These are phyloP conservation scores for Zygosaccharomyces sapae DNA, from an alignment of 1,139 yeast genomes.

Conservation along the genomic window DNA sequence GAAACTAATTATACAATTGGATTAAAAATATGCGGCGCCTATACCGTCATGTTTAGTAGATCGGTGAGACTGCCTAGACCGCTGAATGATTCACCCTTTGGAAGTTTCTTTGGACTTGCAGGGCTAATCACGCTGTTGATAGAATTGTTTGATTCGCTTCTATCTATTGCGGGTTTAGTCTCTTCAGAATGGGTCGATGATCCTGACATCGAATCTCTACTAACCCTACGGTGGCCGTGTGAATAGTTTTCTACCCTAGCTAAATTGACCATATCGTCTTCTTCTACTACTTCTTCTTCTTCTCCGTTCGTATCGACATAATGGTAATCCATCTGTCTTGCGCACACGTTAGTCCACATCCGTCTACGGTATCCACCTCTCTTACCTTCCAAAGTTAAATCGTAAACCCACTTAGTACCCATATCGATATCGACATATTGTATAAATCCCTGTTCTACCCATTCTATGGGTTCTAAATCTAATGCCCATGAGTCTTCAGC, in stretches of 20 bases:
- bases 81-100: slow-evolving; percentile 9
- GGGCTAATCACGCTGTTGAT: slow-evolving; percentile 6
- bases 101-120: slow-evolving; percentile 7
- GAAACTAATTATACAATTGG: slow-evolving; percentile 6
- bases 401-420: slow-evolving; percentile 79
- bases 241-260: slow-evolving; percentile 16
- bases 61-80: slow-evolving; percentile 12
- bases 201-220: slow-evolving; percentile 28
- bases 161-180: slow-evolving; percentile 8
- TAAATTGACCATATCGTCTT: slow-evolving; percentile 21
- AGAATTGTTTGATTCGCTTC: slow-evolving; percentile 6
- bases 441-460: slow-evolving; percentile 54
- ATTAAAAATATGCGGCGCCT: background rate
- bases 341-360: slow-evolving; percentile 49
- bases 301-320: slow-evolving; percentile 10
- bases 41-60: slow-evolving; percentile 10
- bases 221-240: slow-evolving; percentile 19
- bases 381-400: slow-evolving; percentile 36
- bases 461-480: slow-evolving; percentile 53
- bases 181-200: slow-evolving; percentile 11
- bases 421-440: slow-evolving; percentile 58
- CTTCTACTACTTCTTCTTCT: slow-evolving; percentile 8
- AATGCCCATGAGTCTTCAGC: slow-evolving; percentile 49
- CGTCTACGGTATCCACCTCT: slow-evolving; percentile 45
- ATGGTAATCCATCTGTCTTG: slow-evolving; percentile 22